phyloP scores from a whole-genome alignment of 1,284 basidiomycete genomes.

The Butyriboletus appendiculatus region DNA sequence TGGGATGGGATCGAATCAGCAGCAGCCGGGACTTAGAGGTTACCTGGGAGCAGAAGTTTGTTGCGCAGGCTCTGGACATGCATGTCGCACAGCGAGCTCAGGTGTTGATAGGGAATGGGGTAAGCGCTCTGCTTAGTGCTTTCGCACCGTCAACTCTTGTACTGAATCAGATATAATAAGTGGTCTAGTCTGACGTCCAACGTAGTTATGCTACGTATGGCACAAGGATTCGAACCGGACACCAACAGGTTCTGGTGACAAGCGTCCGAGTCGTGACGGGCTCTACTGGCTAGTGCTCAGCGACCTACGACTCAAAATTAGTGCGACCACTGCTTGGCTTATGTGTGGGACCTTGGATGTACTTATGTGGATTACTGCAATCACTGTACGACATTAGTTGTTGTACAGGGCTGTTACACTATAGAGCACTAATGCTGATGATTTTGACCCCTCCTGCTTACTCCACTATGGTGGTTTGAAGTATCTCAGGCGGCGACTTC shows the following conservation, averaged over 20 bases:
- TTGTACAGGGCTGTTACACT: not conserved
- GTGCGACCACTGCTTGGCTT: not conserved
- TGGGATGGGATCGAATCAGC: slow-evolving; percentile 22
- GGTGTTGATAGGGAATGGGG: slow-evolving; percentile 47
- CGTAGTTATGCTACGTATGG: slow-evolving; percentile 51
- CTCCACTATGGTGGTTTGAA: no score
- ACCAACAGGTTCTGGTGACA: slow-evolving; percentile 32
- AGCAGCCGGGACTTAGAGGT: slow-evolving; percentile 40
- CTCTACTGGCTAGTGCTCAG: not conserved
- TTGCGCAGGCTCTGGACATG: slow-evolving; percentile 47
- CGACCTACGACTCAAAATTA: not conserved
- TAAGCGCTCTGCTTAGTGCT: slow-evolving; percentile 6
- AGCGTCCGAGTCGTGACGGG: not conserved
- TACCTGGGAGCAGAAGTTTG: slow-evolving; percentile 41
- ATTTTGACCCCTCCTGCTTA: no score
- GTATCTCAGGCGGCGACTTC: no score
- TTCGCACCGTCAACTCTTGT: not conserved
- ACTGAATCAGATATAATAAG: slow-evolving; percentile 32
- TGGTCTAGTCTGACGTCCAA: slow-evolving; percentile 61
- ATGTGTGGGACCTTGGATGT: no score
- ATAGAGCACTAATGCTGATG: no score
- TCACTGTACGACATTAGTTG: not conserved
- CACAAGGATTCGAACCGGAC: slow-evolving; percentile 14
- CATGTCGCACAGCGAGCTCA: slow-evolving; percentile 44
- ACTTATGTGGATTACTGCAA: not conserved